A percentile compares a stretch with the other conserved stretches of the same genome.
Evolutionary conservation across 768 basidiomycete species (phyloP).

Genomic region (Antrodiella citrinella): DNA sequence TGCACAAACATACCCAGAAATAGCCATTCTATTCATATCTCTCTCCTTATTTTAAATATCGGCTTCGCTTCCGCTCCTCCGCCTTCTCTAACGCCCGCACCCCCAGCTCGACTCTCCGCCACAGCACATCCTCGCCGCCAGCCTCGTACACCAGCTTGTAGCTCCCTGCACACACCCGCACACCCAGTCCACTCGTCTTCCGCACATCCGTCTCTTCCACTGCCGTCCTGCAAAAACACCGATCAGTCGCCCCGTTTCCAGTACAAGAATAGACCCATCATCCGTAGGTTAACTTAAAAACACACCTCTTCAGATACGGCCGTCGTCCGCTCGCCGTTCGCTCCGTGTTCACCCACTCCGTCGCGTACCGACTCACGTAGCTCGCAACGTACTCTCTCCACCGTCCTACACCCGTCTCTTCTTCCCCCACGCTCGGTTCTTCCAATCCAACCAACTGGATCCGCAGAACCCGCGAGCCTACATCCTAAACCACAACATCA

Average conservation of each 20-base stretch:
- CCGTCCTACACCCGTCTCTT: conserved; percentile 39
- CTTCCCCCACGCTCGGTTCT: conserved; percentile 59
- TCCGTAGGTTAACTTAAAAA: too few relatives aligned
- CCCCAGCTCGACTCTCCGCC: conserved; percentile 30
- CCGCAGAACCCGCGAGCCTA: conserved; percentile 44
- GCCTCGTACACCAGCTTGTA: conserved; percentile 68
- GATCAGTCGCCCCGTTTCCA: conserved; percentile 10
- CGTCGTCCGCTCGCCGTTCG: conserved; percentile 26
- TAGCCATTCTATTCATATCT: too few relatives aligned
- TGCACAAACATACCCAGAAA: too few relatives aligned
- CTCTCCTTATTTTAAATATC: too few relatives aligned
- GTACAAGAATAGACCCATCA: neutral
- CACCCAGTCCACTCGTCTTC: conserved; percentile 23
- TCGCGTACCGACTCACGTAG: conserved; percentile 61
- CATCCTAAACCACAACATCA: conserved; percentile 35
- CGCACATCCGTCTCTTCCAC: conserved; percentile 25
- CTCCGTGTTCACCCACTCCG: conserved; percentile 54
- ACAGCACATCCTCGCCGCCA: conserved; percentile 51
- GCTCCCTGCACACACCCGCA: conserved; percentile 49
- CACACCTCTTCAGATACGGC: conserved; percentile 59
- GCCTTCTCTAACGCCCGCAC: conserved; percentile 37
- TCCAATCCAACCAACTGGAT: conserved; percentile 52
- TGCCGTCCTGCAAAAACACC: conserved; percentile 4
- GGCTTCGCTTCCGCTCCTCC: conserved; percentile 49
- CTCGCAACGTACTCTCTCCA: conserved; percentile 74